A percentile compares a stretch with the other conserved stretches of the same genome.
Evolutionary conservation across 768 basidiomycete genomes (phyloP).

Genomic region (Phylloporus arenicola): DNA sequence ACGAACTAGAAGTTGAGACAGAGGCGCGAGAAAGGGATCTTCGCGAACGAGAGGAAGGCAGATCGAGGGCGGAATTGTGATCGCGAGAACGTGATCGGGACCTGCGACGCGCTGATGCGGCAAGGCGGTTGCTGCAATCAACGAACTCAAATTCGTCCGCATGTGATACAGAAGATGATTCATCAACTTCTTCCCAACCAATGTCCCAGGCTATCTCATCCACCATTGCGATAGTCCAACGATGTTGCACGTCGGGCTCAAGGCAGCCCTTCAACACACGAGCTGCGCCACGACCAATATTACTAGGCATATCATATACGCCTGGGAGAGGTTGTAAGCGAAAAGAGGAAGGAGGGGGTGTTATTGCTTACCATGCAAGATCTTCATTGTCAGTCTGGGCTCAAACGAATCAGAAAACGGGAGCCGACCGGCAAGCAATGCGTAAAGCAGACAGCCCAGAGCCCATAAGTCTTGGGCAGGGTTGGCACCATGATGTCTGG

Average conservation of each 20-base stretch:
- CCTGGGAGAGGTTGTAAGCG: slow-evolving; percentile 32
- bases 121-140: slow-evolving; percentile 13
- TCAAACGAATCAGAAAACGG: slow-evolving; percentile 91
- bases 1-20: slow-evolving; percentile 34
- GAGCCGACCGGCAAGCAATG: slow-evolving; percentile 75
- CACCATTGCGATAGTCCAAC: slow-evolving; percentile 82
- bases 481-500: slow-evolving; percentile 30
- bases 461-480: slow-evolving; percentile 97
- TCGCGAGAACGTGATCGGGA: slow-evolving; percentile 30
- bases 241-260: slow-evolving; percentile 48
- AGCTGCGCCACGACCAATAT: slow-evolving; percentile 57
- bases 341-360: background rate
- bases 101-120: slow-evolving; percentile 14
- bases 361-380: slow-evolving; percentile 64
- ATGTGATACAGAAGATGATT: slow-evolving; percentile 20
- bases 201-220: slow-evolving; percentile 78
- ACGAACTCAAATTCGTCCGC: slow-evolving; percentile 27
- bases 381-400: slow-evolving; percentile 87
- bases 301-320: slow-evolving; percentile 51
- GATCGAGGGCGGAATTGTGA: slow-evolving; percentile 5
- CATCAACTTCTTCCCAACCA: slow-evolving; percentile 53
- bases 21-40: slow-evolving; percentile 51
- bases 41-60: slow-evolving; percentile 28
- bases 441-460: slow-evolving; percentile 83
- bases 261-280: slow-evolving; percentile 78